phyloP scores from a whole-genome alignment of 371 early-diverging fungal species.

The Mortierella polycephala region DNA sequence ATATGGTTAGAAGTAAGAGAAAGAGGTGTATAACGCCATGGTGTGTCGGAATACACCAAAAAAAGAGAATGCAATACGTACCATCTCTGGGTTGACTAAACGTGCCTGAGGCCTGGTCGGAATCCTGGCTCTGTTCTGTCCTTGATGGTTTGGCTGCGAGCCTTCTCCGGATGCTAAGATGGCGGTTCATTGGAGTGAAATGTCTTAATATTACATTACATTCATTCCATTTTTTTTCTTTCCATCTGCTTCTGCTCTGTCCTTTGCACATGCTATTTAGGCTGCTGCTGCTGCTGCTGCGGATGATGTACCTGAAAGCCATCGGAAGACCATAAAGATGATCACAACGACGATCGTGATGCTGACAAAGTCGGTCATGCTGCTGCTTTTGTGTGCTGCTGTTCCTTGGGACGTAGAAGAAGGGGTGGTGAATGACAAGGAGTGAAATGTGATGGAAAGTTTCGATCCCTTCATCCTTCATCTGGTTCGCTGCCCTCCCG shows the following conservation, averaged over 20 bases:
- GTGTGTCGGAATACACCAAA: not conserved
- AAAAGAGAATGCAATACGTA: constrained; percentile 20
- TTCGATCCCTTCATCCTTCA: too few relatives aligned
- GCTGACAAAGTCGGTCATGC: constrained; percentile 81
- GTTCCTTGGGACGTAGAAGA: not conserved
- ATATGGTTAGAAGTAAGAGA: not conserved
- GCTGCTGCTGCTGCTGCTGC: not conserved
- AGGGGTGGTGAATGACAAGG: not conserved
- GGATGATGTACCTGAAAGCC: constrained; percentile 72
- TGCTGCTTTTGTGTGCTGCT: not conserved
- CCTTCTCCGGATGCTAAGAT: constrained; percentile 50
- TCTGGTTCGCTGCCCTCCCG: too few relatives aligned
- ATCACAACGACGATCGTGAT: constrained; percentile 79
- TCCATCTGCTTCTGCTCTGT: not conserved
- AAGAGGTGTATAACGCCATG: not conserved
- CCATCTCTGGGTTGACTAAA: constrained; percentile 72
- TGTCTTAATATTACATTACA: not conserved
- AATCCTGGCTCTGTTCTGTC: constrained; percentile 56
- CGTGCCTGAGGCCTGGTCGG: constrained; percentile 58
- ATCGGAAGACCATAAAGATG: constrained; percentile 77
- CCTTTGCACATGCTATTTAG: too few relatives aligned
- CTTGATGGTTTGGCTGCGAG: constrained; percentile 56
- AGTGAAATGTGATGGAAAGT: not conserved
- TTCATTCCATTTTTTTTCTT: not conserved
- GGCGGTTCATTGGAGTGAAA: not conserved